Base-by-base conservation (phyloP, 169 alveolate species). In the Cyclospora cayetanensis region DNA sequence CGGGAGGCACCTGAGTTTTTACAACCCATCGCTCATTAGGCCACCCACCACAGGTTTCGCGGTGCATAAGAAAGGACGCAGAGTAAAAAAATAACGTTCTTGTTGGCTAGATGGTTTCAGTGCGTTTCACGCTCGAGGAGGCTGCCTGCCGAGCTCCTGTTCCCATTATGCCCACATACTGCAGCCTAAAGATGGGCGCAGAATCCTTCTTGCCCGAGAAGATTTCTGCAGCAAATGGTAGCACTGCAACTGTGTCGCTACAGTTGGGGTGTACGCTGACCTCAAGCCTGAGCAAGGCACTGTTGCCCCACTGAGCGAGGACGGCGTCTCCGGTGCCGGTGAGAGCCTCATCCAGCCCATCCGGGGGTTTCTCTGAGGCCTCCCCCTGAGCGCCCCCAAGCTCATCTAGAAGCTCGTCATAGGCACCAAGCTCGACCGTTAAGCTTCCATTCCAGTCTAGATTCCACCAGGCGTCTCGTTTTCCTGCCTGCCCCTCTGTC, bases 331-430 rank as follows among this genome's bases (percentile, higher is more conserved):
- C n/a, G 11, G 35, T 65, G n/a, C 31, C 41, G 25, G 37, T 5
- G 7, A 41, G n/a, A 20, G 79, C 74, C 20, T 55, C 39, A 31
- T 25, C 31, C n/a, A 29, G 60, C 29, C 34, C 84, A n/a, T 7
- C 39, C 25, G 60, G 60, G 60, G 25, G 9, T 18, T 50, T 50
- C 25, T 11, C 9, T 55, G 37, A 55, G 35, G 22, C 79, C 35
- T 55, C 65, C 29, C 41, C 90, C 2, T 22, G 79, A 1, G 18
- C 29, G 3, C 20, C 60, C n/a, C 20, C n/a, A n/a, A 82, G 20
- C 29, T 82, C 90, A 39, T 55, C 90, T 12, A 82, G 63, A n/a
- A 82, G 25, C 37, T 82, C 90, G 31, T 82, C 90, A 68, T 82
- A 82, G n/a, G 79, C 60, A 31, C 37, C 90, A 18, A 82, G 63